Evolutionary conservation across 306 rosid species (phyloP), one percentile per base, ranked within the genome.

Genomic region (Boehmeria nivea): DNA sequence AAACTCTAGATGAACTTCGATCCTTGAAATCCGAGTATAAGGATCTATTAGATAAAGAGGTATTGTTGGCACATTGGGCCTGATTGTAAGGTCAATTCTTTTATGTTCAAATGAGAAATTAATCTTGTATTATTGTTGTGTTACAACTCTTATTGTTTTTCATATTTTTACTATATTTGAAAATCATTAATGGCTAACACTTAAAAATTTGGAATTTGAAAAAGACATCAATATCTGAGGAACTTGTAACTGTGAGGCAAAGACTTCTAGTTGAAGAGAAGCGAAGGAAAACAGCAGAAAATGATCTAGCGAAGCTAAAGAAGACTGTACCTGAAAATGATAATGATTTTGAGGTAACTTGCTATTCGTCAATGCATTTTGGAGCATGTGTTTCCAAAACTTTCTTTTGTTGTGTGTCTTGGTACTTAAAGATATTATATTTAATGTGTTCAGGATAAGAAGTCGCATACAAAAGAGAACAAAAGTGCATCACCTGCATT

Each of bases 251-350:
- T 8, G 15, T 52, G 59, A 72, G 57, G 73, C 66, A 73, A 69
- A 65, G 70, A 60, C 75, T 83, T 66, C 7, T 61, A 54, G 37
- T 13, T 11, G 86, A 79, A 74, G 83, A 79, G 75, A 73, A 65
- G 71, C 81, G 70, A 58, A 71, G 86, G 72, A 76, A 74, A 57
- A 43, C 34, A 54, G 28, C 76, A 61, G 83, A 76, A 59, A 56
- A 66, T 51, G 86, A 83, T 69, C 70, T 79, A 43, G 39, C 63
- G 17, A 69, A 68, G 61, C 59, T 68, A 43, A 73, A 62, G 69
- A 74, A 65, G 64, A 59, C 39, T 47, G 79, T 52, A 25, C 70
- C 73, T 6, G 70, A 62, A 64, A 74, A 56, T 24, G 79, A 73
- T 59, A 75, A 46, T 68, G 81, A 65, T 22, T 64, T 68, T 63